These are phyloP conservation scores for Mycena chlorophos DNA, from an alignment of 768 basidiomycete genomes.

Conservation along the genomic window DNA sequence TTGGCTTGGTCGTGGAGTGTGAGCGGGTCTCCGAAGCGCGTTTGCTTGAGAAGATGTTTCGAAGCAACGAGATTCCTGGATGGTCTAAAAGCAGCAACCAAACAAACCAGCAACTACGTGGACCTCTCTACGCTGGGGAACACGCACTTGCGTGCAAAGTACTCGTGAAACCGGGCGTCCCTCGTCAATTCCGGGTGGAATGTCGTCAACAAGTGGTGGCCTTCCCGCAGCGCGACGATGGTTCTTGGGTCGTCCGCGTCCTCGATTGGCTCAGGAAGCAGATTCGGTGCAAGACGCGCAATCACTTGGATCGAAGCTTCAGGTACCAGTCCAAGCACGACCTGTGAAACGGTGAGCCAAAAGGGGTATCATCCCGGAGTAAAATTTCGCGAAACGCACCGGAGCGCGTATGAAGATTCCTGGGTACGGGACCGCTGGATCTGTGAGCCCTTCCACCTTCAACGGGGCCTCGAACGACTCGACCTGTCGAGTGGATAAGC, in stretches of 20 bases:
- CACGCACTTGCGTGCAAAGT: conserved; percentile 80
- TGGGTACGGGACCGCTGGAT: conserved; percentile 63
- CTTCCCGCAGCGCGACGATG: conserved; percentile 85
- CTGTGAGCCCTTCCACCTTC: conserved; percentile 57
- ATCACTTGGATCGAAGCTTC: conserved; percentile 68
- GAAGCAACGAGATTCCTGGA: background rate
- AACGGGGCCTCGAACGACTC: conserved; percentile 90
- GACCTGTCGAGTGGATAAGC: conserved; percentile 48
- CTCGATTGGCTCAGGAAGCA: conserved; percentile 46
- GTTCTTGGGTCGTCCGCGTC: conserved; percentile 57
- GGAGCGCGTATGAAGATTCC: conserved; percentile 96
- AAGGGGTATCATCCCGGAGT: background rate
- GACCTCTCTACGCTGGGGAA: conserved; percentile 25
- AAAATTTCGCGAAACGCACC: conserved; percentile 43
- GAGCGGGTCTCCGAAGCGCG: too few relatives aligned
- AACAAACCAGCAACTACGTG: background rate
- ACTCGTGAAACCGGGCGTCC: conserved; percentile 89
- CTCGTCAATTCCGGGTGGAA: conserved; percentile 94
- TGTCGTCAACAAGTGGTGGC: conserved; percentile 79
- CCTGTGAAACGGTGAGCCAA: conserved; percentile 42
- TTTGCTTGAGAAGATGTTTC: background rate
- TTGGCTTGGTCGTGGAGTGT: too few relatives aligned
- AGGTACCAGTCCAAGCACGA: conserved; percentile 57
- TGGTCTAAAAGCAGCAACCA: background rate
- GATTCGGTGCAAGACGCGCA: conserved; percentile 60